Evolutionary conservation across 2,329 filamentous ascomycete species (phyloP).

Genomic region (Ceratocystis harringtonii): DNA sequence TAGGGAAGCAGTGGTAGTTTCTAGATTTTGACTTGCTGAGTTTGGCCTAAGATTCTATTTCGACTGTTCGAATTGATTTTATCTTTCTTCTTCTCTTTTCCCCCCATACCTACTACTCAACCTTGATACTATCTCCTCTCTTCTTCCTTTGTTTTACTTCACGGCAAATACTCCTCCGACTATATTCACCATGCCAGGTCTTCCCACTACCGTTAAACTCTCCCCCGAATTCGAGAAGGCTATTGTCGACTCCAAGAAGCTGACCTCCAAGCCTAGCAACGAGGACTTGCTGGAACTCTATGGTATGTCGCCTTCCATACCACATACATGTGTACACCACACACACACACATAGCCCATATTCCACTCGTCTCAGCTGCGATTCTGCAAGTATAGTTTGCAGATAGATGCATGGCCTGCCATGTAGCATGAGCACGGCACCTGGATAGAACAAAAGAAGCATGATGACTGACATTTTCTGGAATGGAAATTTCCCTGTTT

Average conservation of each 20-base stretch:
- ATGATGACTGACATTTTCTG: neutral
- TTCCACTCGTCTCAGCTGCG: no score
- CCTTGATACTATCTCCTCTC: neutral
- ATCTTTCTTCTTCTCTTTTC: neutral
- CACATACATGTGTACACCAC: no score
- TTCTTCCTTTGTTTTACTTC: neutral
- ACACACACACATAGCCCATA: no score
- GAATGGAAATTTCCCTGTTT: neutral
- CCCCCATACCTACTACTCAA: neutral
- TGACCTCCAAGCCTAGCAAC: conserved; percentile 47
- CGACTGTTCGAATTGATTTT: neutral
- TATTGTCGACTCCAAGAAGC: conserved; percentile 49
- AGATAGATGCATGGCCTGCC: neutral
- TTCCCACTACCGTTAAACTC: conserved; percentile 18
- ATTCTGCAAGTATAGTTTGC: no score
- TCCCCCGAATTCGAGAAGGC: conserved; percentile 40
- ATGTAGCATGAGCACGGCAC: neutral
- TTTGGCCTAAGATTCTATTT: neutral
- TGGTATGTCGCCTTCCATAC: conserved; percentile 27
- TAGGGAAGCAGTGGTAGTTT: neutral
- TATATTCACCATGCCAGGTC: conserved; percentile 25
- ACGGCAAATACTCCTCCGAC: conserved; percentile 12
- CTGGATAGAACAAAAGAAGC: neutral
- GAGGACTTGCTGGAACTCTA: conserved; percentile 51
- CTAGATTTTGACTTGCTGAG: neutral